Evolutionary conservation across 176 grass and related monocot species (phyloP).

Genomic region (Carex parvula): DNA sequence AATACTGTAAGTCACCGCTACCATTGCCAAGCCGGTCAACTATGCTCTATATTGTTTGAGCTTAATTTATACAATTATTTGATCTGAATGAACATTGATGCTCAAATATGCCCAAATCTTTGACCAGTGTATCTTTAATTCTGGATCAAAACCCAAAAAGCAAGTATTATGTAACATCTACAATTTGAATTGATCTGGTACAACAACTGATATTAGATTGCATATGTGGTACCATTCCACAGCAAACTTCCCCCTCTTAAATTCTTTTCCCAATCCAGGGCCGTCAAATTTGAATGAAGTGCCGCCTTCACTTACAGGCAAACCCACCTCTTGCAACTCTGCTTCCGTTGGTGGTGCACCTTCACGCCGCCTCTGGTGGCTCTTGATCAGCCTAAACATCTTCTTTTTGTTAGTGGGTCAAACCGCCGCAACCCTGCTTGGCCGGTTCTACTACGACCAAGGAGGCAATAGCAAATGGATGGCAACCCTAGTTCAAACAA

Average conservation of each 20-base stretch:
- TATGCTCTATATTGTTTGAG: neutral
- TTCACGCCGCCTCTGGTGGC: slow-evolving; percentile 54
- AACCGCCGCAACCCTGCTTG: slow-evolving; percentile 57
- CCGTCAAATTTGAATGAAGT: slow-evolving; percentile 37
- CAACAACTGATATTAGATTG: slow-evolving; percentile 7
- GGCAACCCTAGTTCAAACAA: slow-evolving; percentile 64
- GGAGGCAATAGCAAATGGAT: slow-evolving; percentile 93
- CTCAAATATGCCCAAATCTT: neutral
- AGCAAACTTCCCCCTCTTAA: slow-evolving; percentile 20
- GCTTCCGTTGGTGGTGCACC: slow-evolving; percentile 5
- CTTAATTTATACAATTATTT: neutral
- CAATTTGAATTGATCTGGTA: neutral
- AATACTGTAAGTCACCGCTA: neutral
- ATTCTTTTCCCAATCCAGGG: slow-evolving; percentile 34
- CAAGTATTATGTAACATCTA: neutral
- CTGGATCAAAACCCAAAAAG: neutral
- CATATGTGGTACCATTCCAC: slow-evolving; percentile 18
- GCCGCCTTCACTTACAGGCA: slow-evolving; percentile 10
- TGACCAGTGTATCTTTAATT: neutral
- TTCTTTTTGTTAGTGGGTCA: slow-evolving; percentile 72
- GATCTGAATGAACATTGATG: neutral
- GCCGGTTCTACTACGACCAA: slow-evolving; percentile 93
- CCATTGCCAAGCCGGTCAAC: neutral
- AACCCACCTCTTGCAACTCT: neutral
- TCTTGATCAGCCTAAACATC: slow-evolving; percentile 49